A percentile compares a stretch with the other conserved stretches of the same genome.
Evolutionary conservation across 78 protist genomes (phyloP).

Genomic region (Salpingoeca rosetta): DNA sequence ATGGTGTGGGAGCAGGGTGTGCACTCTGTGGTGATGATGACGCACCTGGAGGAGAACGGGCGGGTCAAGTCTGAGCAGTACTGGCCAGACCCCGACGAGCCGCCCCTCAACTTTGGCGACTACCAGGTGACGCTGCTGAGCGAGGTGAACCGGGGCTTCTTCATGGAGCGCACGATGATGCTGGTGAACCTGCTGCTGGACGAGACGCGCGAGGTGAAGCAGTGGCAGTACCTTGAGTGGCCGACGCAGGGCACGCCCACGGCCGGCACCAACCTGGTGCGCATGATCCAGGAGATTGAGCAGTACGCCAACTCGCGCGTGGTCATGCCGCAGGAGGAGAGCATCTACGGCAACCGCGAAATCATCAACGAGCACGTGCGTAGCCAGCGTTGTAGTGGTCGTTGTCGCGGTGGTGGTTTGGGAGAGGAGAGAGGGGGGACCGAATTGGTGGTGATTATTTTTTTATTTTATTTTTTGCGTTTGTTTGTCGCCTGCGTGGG

Average conservation of each 20-base stretch:
- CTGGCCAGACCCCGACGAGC: slow-evolving; percentile 30
- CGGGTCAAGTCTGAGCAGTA: slow-evolving; percentile 21
- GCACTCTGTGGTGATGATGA: slow-evolving; percentile 22
- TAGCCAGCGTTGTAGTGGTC: too few relatives aligned
- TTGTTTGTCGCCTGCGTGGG: neutral
- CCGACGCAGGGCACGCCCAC: slow-evolving; percentile 46
- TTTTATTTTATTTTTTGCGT: too few relatives aligned
- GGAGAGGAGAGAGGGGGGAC: too few relatives aligned
- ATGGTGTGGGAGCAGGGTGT: slow-evolving; percentile 14
- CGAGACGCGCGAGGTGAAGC: neutral
- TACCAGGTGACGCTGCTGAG: neutral
- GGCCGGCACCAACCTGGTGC: neutral
- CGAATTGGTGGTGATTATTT: too few relatives aligned
- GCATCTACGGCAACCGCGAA: neutral
- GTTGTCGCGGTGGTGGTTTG: too few relatives aligned
- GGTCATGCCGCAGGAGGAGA: neutral
- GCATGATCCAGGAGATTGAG: neutral
- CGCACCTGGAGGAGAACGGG: slow-evolving; percentile 19
- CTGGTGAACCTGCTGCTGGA: neutral
- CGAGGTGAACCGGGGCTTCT: neutral
- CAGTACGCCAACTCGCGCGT: neutral
- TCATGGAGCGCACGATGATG: neutral
- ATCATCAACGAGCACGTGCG: neutral
- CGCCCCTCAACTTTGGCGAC: neutral
- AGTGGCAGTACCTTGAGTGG: slow-evolving; percentile 48